Evolutionary conservation across 2,329 filamentous ascomycete species (phyloP).

Genomic region (Stenocarpella maydis): DNA sequence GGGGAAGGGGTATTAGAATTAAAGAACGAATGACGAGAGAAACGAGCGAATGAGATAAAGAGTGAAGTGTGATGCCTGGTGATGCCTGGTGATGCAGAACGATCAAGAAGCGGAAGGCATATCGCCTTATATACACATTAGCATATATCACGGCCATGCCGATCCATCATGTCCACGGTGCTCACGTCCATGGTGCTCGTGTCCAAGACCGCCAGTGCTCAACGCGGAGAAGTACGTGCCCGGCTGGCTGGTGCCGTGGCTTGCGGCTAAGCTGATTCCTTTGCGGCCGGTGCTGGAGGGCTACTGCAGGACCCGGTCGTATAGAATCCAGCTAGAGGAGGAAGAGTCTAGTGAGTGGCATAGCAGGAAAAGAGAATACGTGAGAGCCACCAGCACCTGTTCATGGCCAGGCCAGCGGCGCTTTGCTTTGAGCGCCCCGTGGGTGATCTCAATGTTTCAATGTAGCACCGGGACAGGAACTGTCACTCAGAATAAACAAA

Average conservation of each 20-base stretch:
- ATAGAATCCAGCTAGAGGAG: not conserved
- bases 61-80: slow-evolving; percentile 22
- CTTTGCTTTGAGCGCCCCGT: slow-evolving; percentile 1
- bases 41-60: not conserved
- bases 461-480: slow-evolving; percentile 15
- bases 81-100: not conserved
- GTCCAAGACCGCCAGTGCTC: slow-evolving; percentile 1
- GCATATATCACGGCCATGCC: slow-evolving; percentile 6
- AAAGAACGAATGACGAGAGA: slow-evolving; percentile 31
- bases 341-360: not conserved
- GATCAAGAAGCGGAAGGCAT: not conserved
- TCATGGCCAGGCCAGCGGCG: not conserved
- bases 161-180: slow-evolving; percentile 1
- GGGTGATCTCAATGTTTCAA: not conserved
- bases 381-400: slow-evolving; percentile 1
- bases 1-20: not conserved
- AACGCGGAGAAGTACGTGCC: slow-evolving; percentile 13
- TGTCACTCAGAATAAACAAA: slow-evolving; percentile 11
- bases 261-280: slow-evolving; percentile 12
- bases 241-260: slow-evolving; percentile 20
- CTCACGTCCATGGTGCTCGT: slow-evolving; percentile 8
- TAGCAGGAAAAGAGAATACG: not conserved
- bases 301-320: slow-evolving; percentile 19
- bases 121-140: slow-evolving; percentile 5
- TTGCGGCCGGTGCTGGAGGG: not conserved